Percentiles rank a stretch among this genome's conserved stretches.
Conservation (phyloP, 2,329 filamentous ascomycete species). For the Diaporthe nobilis region DNA sequence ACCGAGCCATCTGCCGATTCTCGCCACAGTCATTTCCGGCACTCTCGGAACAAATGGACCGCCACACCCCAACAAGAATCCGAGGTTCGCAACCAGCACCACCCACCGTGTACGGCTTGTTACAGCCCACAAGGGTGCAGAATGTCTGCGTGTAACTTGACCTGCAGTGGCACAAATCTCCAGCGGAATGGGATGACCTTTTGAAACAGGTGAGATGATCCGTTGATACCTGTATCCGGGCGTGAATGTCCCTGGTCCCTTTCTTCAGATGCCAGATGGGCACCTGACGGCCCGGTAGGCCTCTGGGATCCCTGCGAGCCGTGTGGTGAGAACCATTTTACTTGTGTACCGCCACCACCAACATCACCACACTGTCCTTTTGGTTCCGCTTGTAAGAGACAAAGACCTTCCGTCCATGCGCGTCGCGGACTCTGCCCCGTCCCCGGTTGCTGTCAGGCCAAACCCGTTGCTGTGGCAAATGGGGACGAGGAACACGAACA, state of each 20-base stretch:
- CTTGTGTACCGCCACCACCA: background rate
- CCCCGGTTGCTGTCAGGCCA: slow-evolving; percentile 11
- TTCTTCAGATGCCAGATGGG: too few species aligned
- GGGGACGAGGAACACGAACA: background rate
- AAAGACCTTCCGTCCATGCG: slow-evolving; percentile 8
- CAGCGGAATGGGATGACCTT: slow-evolving; percentile 8
- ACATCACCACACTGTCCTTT: background rate
- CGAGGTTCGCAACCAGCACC: background rate
- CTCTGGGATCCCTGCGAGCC: background rate
- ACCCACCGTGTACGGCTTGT: background rate
- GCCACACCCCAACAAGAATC: background rate
- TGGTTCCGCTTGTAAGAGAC: background rate
- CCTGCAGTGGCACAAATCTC: background rate
- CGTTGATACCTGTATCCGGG: background rate
- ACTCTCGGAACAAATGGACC: background rate
- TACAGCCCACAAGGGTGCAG: background rate
- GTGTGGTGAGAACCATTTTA: background rate
- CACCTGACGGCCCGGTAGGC: background rate
- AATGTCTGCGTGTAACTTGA: background rate
- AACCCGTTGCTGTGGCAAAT: slow-evolving; percentile 25
- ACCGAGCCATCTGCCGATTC: slow-evolving; percentile 7
- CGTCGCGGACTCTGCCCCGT: slow-evolving; percentile 1
- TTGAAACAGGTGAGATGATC: slow-evolving; percentile 1
- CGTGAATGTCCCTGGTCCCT: background rate
- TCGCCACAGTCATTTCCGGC: background rate